A percentile compares a stretch with the other conserved stretches of the same genome.
Conservation (phyloP, 1,284 basidiomycete species). For the Austroboletus novae-zelandiae region DNA sequence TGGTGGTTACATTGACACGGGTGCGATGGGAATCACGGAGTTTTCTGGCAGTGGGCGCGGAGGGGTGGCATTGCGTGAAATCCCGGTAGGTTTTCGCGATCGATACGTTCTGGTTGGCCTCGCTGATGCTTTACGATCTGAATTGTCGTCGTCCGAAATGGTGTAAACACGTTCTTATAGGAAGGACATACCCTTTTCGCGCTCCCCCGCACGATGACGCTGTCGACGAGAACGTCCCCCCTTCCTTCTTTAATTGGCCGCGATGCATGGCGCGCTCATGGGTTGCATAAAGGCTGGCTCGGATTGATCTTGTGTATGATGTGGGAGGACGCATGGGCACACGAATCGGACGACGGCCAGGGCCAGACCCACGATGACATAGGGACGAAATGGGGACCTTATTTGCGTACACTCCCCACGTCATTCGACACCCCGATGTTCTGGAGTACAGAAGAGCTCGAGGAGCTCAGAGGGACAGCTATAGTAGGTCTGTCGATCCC, state of each 20-base stretch:
- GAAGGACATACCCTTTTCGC: conserved; percentile 77
- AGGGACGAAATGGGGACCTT: conserved; percentile 35
- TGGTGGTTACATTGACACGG: conserved; percentile 43
- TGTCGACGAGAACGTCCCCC: conserved; percentile 77
- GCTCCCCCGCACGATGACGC: conserved; percentile 75
- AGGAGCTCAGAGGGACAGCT: conserved; percentile 80
- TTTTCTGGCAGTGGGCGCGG: conserved; percentile 67
- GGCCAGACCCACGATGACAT: conserved; percentile 43
- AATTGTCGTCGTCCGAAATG: background rate
- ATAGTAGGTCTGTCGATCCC: conserved; percentile 56
- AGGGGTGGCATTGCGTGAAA: conserved; percentile 66
- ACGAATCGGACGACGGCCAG: conserved; percentile 12
- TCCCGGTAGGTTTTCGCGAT: conserved; percentile 52
- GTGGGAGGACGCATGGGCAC: conserved; percentile 72
- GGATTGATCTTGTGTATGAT: conserved; percentile 92
- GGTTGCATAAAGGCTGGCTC: conserved; percentile 75
- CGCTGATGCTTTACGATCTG: background rate
- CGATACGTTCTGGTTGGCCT: background rate
- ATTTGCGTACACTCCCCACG: conserved; percentile 57
- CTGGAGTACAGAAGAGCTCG: conserved; percentile 76
- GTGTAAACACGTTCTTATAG: conserved; percentile 35
- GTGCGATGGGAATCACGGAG: conserved; percentile 45
- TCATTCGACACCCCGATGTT: conserved; percentile 94
- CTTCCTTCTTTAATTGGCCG: conserved; percentile 59
- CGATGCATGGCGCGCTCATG: conserved; percentile 58